Base-by-base conservation (phyloP, 108 stramenopile genomes). In the Craspedostauros australis region DNA sequence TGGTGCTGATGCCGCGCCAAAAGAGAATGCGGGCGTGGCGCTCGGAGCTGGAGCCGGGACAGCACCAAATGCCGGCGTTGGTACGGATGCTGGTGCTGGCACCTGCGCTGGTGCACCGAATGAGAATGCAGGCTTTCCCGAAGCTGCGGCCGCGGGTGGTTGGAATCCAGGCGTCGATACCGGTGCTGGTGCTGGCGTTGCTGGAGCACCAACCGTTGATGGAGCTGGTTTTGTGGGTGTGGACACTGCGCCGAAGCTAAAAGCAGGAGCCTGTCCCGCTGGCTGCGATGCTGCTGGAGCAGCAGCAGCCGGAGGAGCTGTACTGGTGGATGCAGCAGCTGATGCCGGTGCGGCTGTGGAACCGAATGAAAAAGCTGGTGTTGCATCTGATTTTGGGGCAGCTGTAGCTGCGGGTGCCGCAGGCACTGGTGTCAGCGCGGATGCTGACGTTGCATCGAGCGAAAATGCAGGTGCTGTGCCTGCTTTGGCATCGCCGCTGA, bases 31-130 rank as follows among this genome's bases (percentile, higher is more conserved):
- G 14, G 14, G 36, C 1, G 36, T 37, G 14, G 36, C 14, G 14
- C 14, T n/a, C n/a, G 36, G n/a, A 37, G 36, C n/a, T n/a, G 47
- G 19, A 48, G 47, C 47, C n/a, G 26, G 26, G 7, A 31, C 47
- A 16, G 30, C 47, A 7, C 25, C 47, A 8, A 27, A 48, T 3
- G 47, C 19, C 26, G 6, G 50, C 1, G 46, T 19, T 47, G 5
- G 5, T 14, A 0, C 46, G 14, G 46, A 47, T 37, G n/a, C 36
- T n/a, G n/a, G n/a, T 37, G 36, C 36, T n/a, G n/a, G n/a, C 36
- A n/a, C 14, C 36, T 14, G 36, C 36, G 14, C n/a, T n/a, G 14
- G 36, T 14, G 14, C n/a, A 37, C 14, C 36, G n/a, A 37, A 14
- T 0, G 46, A 11, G 28, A 3, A 14, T 11, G 46, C 1, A 47